A percentile compares a stretch with the other conserved stretches of the same genome.
Evolutionary conservation across 345 rosid genomes (phyloP).

Genomic region (Durio zibethinus): DNA sequence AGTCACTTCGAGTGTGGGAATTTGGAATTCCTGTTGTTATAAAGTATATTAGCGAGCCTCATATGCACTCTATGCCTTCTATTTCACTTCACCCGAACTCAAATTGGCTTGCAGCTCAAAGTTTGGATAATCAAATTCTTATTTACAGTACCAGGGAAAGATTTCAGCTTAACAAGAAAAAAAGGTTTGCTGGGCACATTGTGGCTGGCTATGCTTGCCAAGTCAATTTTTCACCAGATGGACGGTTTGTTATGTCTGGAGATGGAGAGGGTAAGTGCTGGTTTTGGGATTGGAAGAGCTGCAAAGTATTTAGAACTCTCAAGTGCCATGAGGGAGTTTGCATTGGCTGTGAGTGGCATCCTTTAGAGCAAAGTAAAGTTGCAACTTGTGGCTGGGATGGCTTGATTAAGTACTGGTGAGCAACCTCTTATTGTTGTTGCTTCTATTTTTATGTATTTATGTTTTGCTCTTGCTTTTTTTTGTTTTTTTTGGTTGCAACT

Average conservation of each 20-base stretch:
- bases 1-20: slow-evolving; percentile 98
- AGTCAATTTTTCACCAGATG: slow-evolving; percentile 98
- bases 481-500: too few species aligned
- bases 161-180: slow-evolving; percentile 95
- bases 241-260: slow-evolving; percentile 98
- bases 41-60: slow-evolving; percentile 98
- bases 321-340: slow-evolving; percentile 92
- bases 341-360: slow-evolving; percentile 96
- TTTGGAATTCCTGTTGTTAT: slow-evolving; percentile 97
- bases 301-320: slow-evolving; percentile 86
- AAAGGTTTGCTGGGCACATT: slow-evolving; percentile 93
- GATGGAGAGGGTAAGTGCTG: slow-evolving; percentile 99
- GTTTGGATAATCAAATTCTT: slow-evolving; percentile 93
- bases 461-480: too few species aligned
- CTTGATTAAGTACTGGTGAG: slow-evolving; percentile 94
- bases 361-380: slow-evolving; percentile 92
- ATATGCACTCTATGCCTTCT: slow-evolving; percentile 98
- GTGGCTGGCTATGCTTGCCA: slow-evolving; percentile 97
- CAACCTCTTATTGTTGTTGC: slow-evolving; percentile 12
- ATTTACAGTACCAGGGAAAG: slow-evolving; percentile 88
- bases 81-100: slow-evolving; percentile 86
- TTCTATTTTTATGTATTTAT: background rate
- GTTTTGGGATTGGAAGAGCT: slow-evolving; percentile 99
- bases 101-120: slow-evolving; percentile 98
- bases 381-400: slow-evolving; percentile 99